A percentile compares a stretch with the other conserved stretches of the same genome.
These are phyloP conservation scores for Helichrysum umbraculigerum DNA, from an alignment of 129 eudicot species.

Conservation along the genomic window DNA sequence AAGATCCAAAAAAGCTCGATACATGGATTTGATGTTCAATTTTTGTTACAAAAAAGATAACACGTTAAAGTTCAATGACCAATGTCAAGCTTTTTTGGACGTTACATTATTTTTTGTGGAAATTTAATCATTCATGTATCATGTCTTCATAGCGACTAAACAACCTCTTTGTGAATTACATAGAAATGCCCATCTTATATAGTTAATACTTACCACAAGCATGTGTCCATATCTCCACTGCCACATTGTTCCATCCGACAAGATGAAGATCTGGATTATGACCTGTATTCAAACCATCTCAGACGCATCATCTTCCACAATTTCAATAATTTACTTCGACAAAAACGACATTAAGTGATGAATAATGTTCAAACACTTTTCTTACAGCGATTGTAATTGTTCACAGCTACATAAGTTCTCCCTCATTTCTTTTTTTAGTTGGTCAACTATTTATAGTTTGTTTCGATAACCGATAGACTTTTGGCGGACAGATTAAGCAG, in stretches of 20 bases:
- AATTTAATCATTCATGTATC: neutral
- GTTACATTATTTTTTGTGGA: no score
- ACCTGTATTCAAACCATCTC: constrained; percentile 45
- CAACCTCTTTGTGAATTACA: neutral
- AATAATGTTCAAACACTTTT: constrained; percentile 1
- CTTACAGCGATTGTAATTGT: neutral
- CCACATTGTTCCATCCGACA: constrained; percentile 89
- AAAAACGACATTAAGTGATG: neutral
- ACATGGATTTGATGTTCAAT: no score
- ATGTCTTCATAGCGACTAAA: neutral
- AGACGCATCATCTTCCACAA: no score
- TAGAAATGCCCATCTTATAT: neutral
- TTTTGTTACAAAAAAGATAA: neutral
- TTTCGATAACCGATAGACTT: no score
- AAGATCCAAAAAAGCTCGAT: neutral
- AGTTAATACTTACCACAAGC: constrained; percentile 64
- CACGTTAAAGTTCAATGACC: neutral
- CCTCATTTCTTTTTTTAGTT: no score
- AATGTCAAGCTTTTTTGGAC: neutral
- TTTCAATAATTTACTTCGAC: neutral
- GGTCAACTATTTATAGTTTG: no score
- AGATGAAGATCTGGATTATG: constrained; percentile 99
- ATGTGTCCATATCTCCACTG: constrained; percentile 89
- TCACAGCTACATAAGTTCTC: neutral
- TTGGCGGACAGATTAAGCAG: no score